phyloP scores from a whole-genome alignment of 306 rosid genomes.

The Hippophae rhamnoides region DNA sequence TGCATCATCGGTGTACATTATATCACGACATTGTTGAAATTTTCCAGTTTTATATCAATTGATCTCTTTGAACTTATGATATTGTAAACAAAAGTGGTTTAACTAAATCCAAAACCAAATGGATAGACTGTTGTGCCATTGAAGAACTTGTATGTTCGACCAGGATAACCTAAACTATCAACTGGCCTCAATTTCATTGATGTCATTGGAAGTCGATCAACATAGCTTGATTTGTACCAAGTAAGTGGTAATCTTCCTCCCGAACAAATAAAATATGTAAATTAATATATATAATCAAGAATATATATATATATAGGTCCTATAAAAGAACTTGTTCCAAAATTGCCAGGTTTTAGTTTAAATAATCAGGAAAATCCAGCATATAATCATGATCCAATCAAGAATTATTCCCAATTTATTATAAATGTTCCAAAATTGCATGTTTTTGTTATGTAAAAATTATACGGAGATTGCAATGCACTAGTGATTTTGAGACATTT shows the following conservation, averaged over 20 bases:
- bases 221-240: slow-evolving; percentile 21
- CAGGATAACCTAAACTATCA: slow-evolving; percentile 20
- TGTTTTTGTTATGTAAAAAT: too few relatives aligned
- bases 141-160: slow-evolving; percentile 30
- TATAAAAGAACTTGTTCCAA: too few relatives aligned
- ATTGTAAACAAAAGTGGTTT: slow-evolving; percentile 16
- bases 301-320: too few relatives aligned
- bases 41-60: slow-evolving; percentile 2
- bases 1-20: background rate
- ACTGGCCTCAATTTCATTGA: slow-evolving; percentile 27
- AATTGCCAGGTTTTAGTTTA: too few relatives aligned
- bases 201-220: slow-evolving; percentile 19
- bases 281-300: too few relatives aligned
- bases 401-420: too few relatives aligned
- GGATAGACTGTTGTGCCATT: slow-evolving; percentile 28
- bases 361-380: too few relatives aligned
- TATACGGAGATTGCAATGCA: too few relatives aligned
- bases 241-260: slow-evolving; percentile 35
- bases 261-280: background rate
- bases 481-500: too few relatives aligned
- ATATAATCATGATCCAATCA: too few relatives aligned
- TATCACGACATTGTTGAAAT: slow-evolving; percentile 17
- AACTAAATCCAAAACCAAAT: slow-evolving; percentile 29
- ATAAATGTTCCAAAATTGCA: too few relatives aligned
- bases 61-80: slow-evolving; percentile 9